phyloP scores from a whole-genome alignment of 345 rosid genomes.

The Citrus hindsii region DNA sequence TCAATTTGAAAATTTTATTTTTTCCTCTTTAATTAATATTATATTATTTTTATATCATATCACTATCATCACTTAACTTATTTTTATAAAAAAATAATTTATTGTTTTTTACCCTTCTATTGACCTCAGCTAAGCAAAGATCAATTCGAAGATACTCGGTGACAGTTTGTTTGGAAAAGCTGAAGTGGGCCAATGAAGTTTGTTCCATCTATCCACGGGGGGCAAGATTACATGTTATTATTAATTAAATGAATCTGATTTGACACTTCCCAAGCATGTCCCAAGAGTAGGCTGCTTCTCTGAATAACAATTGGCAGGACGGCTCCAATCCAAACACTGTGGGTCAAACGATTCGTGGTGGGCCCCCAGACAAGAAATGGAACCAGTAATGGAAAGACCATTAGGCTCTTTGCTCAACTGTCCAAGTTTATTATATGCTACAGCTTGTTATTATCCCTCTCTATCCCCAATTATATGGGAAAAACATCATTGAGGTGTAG shows the following conservation, averaged over 20 bases:
- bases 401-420: background rate
- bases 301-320: slow-evolving; percentile 15
- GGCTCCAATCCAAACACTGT: slow-evolving; percentile 8
- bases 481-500: background rate
- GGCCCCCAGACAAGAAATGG: slow-evolving; percentile 10
- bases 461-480: slow-evolving; percentile 18
- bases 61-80: too few relatives aligned
- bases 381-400: background rate
- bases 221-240: too few relatives aligned
- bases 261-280: slow-evolving; percentile 1
- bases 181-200: background rate
- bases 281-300: background rate
- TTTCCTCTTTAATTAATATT: too few relatives aligned
- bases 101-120: too few relatives aligned
- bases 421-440: background rate
- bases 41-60: too few relatives aligned
- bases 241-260: background rate
- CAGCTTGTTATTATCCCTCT: background rate
- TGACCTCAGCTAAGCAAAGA: too few relatives aligned
- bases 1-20: too few relatives aligned
- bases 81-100: too few relatives aligned
- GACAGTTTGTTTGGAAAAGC: background rate
- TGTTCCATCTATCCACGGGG: background rate
- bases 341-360: slow-evolving; percentile 11
- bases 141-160: too few relatives aligned